Evolutionary conservation across 2,329 filamentous ascomycete genomes (phyloP).

Genomic region (Verticillium alfalfae): DNA sequence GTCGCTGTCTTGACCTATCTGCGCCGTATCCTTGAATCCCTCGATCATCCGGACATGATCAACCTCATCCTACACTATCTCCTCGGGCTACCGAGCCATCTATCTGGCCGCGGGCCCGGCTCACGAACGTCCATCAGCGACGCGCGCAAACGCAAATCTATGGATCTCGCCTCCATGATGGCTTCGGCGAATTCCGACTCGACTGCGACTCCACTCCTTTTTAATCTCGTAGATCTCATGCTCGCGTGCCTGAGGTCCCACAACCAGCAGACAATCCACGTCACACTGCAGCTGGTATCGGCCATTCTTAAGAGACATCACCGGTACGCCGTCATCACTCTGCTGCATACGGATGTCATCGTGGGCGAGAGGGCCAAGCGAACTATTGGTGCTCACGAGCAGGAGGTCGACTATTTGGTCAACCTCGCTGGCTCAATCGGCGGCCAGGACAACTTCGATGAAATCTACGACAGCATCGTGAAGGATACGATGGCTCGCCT

Average conservation of each 20-base stretch:
- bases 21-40: conserved; percentile 79
- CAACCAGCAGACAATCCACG: conserved; percentile 83
- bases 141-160: conserved; percentile 77
- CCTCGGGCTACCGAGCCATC: conserved; percentile 66
- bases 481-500: conserved; percentile 65
- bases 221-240: conserved; percentile 89
- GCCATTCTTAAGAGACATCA: conserved; percentile 85
- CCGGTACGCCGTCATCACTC: conserved; percentile 72
- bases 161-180: conserved; percentile 79
- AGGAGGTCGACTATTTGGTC: conserved; percentile 69
- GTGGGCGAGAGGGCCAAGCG: conserved; percentile 49
- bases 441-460: conserved; percentile 64
- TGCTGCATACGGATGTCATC: conserved; percentile 62
- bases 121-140: conserved; percentile 54
- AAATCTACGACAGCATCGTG: conserved; percentile 65
- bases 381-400: conserved; percentile 69
- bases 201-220: conserved; percentile 74
- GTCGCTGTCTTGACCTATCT: conserved; percentile 94
- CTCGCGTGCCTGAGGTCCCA: conserved; percentile 77
- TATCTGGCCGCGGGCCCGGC: conserved; percentile 26
- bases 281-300: conserved; percentile 81
- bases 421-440: conserved; percentile 63
- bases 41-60: conserved; percentile 91
- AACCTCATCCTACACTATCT: conserved; percentile 91
- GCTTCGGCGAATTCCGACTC: conserved; percentile 64